Evolutionary conservation across 148 eudicot species (phyloP), one percentile per base, ranked within the genome.

Genomic region (Talinum fruticosum): DNA sequence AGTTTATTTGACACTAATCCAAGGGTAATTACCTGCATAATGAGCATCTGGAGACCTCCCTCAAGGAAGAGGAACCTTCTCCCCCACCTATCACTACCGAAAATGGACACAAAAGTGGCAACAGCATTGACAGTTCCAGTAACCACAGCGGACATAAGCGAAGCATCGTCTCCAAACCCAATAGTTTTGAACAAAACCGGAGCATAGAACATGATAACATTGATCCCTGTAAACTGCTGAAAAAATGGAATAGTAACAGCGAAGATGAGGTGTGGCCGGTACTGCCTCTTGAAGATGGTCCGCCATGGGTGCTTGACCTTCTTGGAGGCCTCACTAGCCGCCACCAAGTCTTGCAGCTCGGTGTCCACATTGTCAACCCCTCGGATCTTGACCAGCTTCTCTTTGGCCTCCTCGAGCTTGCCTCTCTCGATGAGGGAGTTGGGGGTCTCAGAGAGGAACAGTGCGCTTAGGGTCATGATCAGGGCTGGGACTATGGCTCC

Each of bases 121-220:
- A 86, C 14, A 12, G 89, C 91, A 77, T 90, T 90, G 14, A 89
- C 92, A 15, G 72, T 75, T 2, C 97, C 94, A 29, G 94, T 90
- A 49, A 90, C 87, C 61, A 92, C 88, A 35, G 97, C 89, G 1
- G 97, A 90, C 89, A 87, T 85, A 30, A 92, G 86, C 2, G 97
- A 83, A 23, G 92, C 88, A 79, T 89, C 84, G 19, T 81, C 75
- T 1, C 81, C 76, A 34, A 92, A 89, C 23, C 97, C 97, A 59
- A 90, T 90, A 0, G 94, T 90, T 73, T 89, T 86, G 44, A 90
- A 92, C 88, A 90, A 75, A 10, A 88, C 93, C 0, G 97, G 92
- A 3, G 92, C 94, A 54, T 90, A 92, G 29, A 92, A 92, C 89
- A 92, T 88, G 41, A 92, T 90, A 26, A 89, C 92, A 75, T 92